Evolutionary conservation across 306 rosid genomes (phyloP).

Genomic region (Sophora flavescens): DNA sequence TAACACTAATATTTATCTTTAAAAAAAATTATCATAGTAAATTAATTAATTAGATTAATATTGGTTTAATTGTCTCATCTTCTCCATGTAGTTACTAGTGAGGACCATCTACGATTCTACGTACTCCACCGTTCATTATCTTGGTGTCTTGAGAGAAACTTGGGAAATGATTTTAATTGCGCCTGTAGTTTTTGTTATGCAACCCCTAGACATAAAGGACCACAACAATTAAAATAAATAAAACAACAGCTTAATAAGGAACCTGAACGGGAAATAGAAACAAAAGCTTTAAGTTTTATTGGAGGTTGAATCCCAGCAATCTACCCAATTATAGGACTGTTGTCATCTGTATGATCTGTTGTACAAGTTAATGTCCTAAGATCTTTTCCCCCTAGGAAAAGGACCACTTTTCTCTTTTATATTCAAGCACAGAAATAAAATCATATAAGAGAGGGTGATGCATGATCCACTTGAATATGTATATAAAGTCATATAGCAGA

Average conservation of each 20-base stretch:
- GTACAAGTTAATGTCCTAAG: constrained; percentile 20
- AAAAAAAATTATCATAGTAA: no score
- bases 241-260: constrained; percentile 32
- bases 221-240: constrained; percentile 40
- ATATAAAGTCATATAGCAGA: constrained; percentile 14
- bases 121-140: not conserved
- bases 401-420: constrained; percentile 42
- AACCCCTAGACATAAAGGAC: constrained; percentile 39
- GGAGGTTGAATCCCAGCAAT: constrained; percentile 41
- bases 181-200: constrained; percentile 33
- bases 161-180: constrained; percentile 29
- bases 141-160: constrained; percentile 31
- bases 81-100: no score
- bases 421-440: constrained; percentile 1
- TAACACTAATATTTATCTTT: no score
- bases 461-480: constrained; percentile 20
- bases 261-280: constrained; percentile 27
- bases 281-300: constrained; percentile 17
- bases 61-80: no score
- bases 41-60: no score
- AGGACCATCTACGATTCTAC: no score
- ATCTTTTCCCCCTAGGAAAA: constrained; percentile 19
- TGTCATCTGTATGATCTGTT: constrained; percentile 9
- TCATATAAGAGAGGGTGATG: not conserved
- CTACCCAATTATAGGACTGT: constrained; percentile 39